Conservation (phyloP, 345 rosid genomes). For the Aethionema arabicum region DNA sequence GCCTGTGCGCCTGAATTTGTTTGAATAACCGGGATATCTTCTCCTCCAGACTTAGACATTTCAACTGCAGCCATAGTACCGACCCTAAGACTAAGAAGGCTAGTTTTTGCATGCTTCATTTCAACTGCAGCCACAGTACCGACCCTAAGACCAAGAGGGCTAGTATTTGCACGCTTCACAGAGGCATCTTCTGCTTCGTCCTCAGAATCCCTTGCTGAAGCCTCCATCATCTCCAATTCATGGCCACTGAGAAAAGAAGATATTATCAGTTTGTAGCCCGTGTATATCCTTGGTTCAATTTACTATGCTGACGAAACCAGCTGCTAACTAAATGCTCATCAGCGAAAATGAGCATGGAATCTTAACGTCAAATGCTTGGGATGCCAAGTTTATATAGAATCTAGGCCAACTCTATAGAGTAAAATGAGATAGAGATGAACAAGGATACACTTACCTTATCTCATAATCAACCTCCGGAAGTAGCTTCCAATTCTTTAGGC, state of each 20-base stretch:
- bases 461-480: conserved; percentile 71
- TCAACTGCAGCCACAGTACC: conserved; percentile 35
- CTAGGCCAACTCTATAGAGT: conserved; percentile 8
- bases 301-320: not conserved
- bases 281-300: not conserved
- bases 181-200: conserved; percentile 56
- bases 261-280: conserved; percentile 15
- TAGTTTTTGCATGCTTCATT: conserved; percentile 44
- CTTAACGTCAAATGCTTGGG: not conserved
- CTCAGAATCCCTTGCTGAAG: conserved; percentile 92
- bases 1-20: conserved; percentile 28
- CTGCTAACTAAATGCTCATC: conserved; percentile 9
- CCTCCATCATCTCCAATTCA: conserved; percentile 79
- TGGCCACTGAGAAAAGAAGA: conserved; percentile 51
- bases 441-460: conserved; percentile 56
- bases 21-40: conserved; percentile 26
- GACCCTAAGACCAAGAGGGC: conserved; percentile 48
- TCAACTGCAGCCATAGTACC: conserved; percentile 35
- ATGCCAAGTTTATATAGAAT: not conserved
- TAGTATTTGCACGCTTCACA: conserved; percentile 43
- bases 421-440: conserved; percentile 6
- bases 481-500: conserved; percentile 85
- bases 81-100: conserved; percentile 48
- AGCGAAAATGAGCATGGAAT: conserved; percentile 13
- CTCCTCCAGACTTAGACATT: conserved; percentile 35